Conservation (phyloP, 768 basidiomycete species). For the Lepiota brunneoincarnata region DNA sequence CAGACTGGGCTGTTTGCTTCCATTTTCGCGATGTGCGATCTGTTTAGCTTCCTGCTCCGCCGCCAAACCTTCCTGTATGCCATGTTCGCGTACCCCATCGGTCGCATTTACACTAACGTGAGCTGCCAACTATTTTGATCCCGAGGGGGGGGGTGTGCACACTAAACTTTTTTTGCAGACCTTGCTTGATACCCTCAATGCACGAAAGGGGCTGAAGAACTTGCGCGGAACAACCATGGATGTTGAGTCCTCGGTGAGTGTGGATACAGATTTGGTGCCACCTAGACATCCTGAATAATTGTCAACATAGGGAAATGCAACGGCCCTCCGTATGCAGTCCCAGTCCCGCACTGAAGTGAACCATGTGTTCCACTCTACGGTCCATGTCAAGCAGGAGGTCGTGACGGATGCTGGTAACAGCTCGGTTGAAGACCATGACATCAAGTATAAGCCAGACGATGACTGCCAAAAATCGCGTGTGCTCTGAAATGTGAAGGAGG, state of each 20-base stretch:
- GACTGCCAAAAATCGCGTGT: neutral
- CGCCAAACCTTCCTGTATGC: slow-evolving; percentile 33
- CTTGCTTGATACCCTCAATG: slow-evolving; percentile 40
- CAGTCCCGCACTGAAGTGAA: slow-evolving; percentile 18
- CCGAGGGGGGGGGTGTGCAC: neutral
- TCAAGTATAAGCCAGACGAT: slow-evolving; percentile 20
- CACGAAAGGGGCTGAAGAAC: slow-evolving; percentile 16
- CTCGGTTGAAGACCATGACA: slow-evolving; percentile 12
- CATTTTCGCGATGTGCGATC: slow-evolving; percentile 48
- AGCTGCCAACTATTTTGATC: slow-evolving; percentile 24
- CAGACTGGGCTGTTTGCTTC: slow-evolving; percentile 54
- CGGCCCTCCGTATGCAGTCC: slow-evolving; percentile 26
- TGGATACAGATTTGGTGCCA: neutral
- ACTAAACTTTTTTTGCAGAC: slow-evolving; percentile 25
- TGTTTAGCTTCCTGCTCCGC: slow-evolving; percentile 38
- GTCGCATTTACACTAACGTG: slow-evolving; percentile 48
- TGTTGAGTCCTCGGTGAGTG: slow-evolving; percentile 23
- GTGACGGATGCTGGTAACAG: slow-evolving; percentile 17
- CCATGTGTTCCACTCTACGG: slow-evolving; percentile 19
- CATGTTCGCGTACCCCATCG: slow-evolving; percentile 33
- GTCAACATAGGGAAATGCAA: slow-evolving; percentile 6
- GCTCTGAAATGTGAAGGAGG: too few relatives aligned
- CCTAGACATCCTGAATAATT: neutral
- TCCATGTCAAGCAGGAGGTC: slow-evolving; percentile 29
- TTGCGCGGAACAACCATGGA: slow-evolving; percentile 22